phyloP scores from a whole-genome alignment of 768 basidiomycete species.

The Mycena epipterygia region DNA sequence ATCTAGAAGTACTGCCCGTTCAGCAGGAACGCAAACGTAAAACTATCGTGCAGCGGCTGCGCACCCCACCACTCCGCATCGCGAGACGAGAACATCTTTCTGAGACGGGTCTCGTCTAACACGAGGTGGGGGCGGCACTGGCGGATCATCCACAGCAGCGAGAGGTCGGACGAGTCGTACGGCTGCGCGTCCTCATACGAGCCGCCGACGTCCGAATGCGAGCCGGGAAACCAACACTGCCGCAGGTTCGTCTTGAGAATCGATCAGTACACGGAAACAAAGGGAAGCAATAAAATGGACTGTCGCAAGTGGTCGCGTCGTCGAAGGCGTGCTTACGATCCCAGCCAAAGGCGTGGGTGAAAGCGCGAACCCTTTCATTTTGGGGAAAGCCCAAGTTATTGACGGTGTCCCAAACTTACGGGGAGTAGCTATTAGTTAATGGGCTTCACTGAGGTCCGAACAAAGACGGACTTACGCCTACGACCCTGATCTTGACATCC shows the following conservation, averaged over 20 bases:
- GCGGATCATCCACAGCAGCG: slow-evolving; percentile 41
- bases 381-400: neutral
- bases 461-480: too few species aligned
- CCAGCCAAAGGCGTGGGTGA: too few species aligned
- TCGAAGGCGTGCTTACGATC: too few species aligned
- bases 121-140: slow-evolving; percentile 7
- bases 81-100: too few species aligned
- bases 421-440: neutral
- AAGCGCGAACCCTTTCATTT: neutral
- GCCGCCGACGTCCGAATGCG: slow-evolving; percentile 40
- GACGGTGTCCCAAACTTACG: slow-evolving; percentile 1
- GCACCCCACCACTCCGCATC: too few species aligned
- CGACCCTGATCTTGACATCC: too few species aligned
- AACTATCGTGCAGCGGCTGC: slow-evolving; percentile 1
- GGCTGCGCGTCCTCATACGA: slow-evolving; percentile 30
- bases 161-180: slow-evolving; percentile 21
- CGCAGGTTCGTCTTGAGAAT: slow-evolving; percentile 2
- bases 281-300: too few species aligned
- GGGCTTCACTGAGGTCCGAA: neutral
- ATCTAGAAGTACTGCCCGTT: neutral
- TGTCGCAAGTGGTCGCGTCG: too few species aligned
- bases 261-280: neutral
- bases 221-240: slow-evolving; percentile 44
- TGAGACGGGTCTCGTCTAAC: neutral
- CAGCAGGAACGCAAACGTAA: neutral